Evolutionary conservation across 345 rosid species (phyloP).

Genomic region (Erysimum cheiranthoides): DNA sequence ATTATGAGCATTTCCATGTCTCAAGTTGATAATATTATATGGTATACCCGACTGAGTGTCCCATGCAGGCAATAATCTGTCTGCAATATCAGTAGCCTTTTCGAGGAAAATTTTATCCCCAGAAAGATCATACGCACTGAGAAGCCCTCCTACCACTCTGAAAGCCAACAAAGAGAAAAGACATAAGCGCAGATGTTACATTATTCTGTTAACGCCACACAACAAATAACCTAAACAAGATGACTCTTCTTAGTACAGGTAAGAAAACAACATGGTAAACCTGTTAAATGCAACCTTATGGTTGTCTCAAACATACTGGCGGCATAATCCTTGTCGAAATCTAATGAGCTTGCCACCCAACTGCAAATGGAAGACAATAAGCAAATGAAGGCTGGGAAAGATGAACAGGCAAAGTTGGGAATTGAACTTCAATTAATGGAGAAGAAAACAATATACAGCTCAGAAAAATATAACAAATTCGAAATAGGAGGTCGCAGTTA

Average conservation of each 20-base stretch:
- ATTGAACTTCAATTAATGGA: background rate
- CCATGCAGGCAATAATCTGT: constrained; percentile 97
- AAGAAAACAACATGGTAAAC: constrained; percentile 63
- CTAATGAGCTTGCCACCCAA: constrained; percentile 92
- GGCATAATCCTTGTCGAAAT: constrained; percentile 85
- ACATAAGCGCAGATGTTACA: constrained; percentile 13
- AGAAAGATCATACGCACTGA: constrained; percentile 94
- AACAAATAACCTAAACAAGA: constrained; percentile 36
- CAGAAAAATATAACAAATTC: background rate
- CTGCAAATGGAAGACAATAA: constrained; percentile 56
- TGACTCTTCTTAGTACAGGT: constrained; percentile 40
- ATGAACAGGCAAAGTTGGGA: constrained; percentile 1
- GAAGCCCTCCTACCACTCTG: constrained; percentile 99
- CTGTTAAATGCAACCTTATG: constrained; percentile 91
- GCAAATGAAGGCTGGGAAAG: constrained; percentile 21
- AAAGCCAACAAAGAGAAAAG: constrained; percentile 39
- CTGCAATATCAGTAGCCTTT: constrained; percentile 94
- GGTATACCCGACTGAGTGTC: constrained; percentile 83
- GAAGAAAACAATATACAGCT: background rate
- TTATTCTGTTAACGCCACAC: background rate
- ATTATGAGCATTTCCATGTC: constrained; percentile 78
- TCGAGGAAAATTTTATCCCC: constrained; percentile 84
- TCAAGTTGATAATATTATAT: constrained; percentile 81
- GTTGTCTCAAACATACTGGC: constrained; percentile 99
- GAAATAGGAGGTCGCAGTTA: background rate